Evolutionary conservation across 2,329 filamentous ascomycete genomes (phyloP), one percentile per base, ranked within the genome.

Genomic region (Calonectria hongkongensis): DNA sequence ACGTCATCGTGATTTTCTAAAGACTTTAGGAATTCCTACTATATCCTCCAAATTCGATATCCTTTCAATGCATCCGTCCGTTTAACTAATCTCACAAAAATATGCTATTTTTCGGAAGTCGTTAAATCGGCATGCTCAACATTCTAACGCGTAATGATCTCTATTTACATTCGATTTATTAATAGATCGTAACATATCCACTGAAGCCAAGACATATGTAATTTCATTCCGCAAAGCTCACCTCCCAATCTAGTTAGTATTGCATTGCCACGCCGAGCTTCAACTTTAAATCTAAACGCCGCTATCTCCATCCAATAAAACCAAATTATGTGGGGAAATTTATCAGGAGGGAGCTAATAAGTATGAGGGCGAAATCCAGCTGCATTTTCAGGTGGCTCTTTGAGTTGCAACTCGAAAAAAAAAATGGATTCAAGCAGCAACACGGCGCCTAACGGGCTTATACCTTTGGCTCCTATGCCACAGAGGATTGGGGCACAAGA

Each of bases 401-500:
- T 21, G 21, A 21, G 21, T 21, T 21, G 21, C 21, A 21, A 21
- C 21, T 21, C 21, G 21, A 21, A 21, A 21, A 21, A 21, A 21
- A 21, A 21, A 21, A 60, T 60, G 54, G 54, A 60, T 18, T 41
- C 33, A 18, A 15, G 25, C 36, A 16, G 21, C 7, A 13, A 12
- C 21, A 10, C 15, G 21, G 8, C 33, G 12, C 13, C 54, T 21
- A 9, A n/a, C 25, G 33, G n/a, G 4, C 62, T 65, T 27, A 65
- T 65, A 33, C 25, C 62, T 6, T 36, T 48, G 45, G 18, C 41
- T 7, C 58, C 41, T 16, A 66, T 72, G 70, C 33, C 54, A 2
- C 66, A 69, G 51, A 62, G 41, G 10, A 18, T 28, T 1, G 66
- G 69, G 16, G 51, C 36, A 8, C 60, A 39, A 1, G 33, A 39